Conservation (phyloP, 140 eudicot species). For the Anethum foeniculum region DNA sequence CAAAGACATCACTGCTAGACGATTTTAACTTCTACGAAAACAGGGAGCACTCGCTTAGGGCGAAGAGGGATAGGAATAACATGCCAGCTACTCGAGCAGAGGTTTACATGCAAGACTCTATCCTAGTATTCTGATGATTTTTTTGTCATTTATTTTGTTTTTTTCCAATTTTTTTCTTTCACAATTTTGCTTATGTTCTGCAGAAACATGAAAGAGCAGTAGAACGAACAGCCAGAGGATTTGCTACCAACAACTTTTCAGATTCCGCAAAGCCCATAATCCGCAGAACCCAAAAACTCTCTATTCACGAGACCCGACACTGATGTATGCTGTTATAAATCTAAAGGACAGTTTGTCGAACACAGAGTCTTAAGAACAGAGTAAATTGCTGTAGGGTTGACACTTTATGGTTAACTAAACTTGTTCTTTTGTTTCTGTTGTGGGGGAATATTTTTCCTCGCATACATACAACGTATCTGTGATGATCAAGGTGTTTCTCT, state of each 20-base stretch:
- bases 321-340: background rate
- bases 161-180: too few relatives aligned
- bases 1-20: conserved; percentile 54
- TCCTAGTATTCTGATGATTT: conserved; percentile 15
- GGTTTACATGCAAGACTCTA: conserved; percentile 12
- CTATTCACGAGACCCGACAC: conserved; percentile 30
- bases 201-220: conserved; percentile 27
- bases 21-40: conserved; percentile 71
- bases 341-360: background rate
- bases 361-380: background rate
- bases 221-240: conserved; percentile 18
- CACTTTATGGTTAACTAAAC: background rate
- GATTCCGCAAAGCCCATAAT: conserved; percentile 41
- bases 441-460: background rate
- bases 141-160: background rate
- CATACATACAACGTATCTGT: too few relatives aligned
- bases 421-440: background rate
- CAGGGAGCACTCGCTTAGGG: conserved; percentile 53
- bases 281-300: conserved; percentile 42
- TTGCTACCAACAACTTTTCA: conserved; percentile 12
- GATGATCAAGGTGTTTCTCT: background rate
- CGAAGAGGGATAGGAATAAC: conserved; percentile 29
- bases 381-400: background rate
- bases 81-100: conserved; percentile 36
- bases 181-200: background rate